Conservation (phyloP, 176 grass and related monocot genomes). For the Hordeum marinum region DNA sequence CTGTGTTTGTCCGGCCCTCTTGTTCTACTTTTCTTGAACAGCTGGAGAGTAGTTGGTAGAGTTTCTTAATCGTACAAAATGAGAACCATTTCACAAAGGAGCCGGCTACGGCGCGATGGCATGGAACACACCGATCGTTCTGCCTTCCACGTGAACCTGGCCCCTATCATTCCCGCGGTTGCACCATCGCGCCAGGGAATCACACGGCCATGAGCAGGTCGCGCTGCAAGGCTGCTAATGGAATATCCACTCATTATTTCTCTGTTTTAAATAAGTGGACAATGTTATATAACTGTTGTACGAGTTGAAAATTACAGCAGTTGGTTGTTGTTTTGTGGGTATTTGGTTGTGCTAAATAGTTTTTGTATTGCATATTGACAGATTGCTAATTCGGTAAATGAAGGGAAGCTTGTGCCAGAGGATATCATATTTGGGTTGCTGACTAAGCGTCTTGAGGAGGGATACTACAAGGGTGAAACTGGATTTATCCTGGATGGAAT, state of each 20-base stretch:
- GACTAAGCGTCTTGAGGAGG: conserved; percentile 85
- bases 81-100: neutral
- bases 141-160: neutral
- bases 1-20: conserved; percentile 1
- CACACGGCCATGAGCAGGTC: neutral
- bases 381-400: conserved; percentile 81
- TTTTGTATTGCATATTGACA: conserved; percentile 21
- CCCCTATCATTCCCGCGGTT: no score
- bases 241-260: neutral
- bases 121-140: neutral
- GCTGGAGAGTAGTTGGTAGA: neutral
- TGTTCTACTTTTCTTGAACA: neutral
- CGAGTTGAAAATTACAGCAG: neutral
- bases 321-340: neutral
- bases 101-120: neutral
- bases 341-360: neutral
- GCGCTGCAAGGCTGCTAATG: neutral
- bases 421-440: conserved; percentile 95
- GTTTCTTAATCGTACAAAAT: neutral
- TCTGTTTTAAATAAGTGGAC: neutral
- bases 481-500: conserved; percentile 98
- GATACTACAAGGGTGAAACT: conserved; percentile 76
- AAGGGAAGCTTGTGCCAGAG: conserved; percentile 77
- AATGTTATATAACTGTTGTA: neutral
- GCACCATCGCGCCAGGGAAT: neutral